phyloP scores from a whole-genome alignment of 2,329 filamentous ascomycete species.

The Simplicillium sp. region DNA sequence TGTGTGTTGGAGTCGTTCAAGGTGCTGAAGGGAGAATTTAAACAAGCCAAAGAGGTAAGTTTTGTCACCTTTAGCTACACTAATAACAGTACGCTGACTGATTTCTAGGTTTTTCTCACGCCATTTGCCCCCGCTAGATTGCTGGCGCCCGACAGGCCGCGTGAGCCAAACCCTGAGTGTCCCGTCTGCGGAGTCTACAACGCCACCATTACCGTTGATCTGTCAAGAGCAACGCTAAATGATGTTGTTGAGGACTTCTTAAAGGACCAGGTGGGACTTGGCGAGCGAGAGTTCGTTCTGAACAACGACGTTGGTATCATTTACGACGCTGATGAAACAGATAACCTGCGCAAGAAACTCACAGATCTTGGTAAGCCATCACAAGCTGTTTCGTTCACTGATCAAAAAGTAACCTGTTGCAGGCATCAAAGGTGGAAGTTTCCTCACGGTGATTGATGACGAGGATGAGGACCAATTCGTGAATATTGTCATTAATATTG shows the following conservation, averaged over 20 bases:
- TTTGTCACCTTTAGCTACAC: slow-evolving; percentile 4
- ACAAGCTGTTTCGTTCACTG: not conserved
- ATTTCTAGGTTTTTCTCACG: slow-evolving; percentile 63
- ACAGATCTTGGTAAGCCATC: slow-evolving; percentile 54
- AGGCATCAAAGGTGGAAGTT: slow-evolving; percentile 63
- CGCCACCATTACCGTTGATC: slow-evolving; percentile 57
- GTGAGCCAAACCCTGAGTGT: slow-evolving; percentile 69
- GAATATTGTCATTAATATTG: slow-evolving; percentile 66
- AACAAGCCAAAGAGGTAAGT: slow-evolving; percentile 66
- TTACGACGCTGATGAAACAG: slow-evolving; percentile 82
- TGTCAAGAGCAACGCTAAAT: slow-evolving; percentile 62
- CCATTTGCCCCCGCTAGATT: slow-evolving; percentile 50
- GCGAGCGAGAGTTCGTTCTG: slow-evolving; percentile 68
- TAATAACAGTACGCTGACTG: not conserved
- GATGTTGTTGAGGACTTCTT: slow-evolving; percentile 73
- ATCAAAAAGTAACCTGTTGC: slow-evolving; percentile 12
- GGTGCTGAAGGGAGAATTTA: slow-evolving; percentile 64
- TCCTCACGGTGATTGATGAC: slow-evolving; percentile 78
- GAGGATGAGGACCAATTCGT: slow-evolving; percentile 66
- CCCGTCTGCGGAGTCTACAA: slow-evolving; percentile 73
- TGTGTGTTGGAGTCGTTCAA: slow-evolving; percentile 93
- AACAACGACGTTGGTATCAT: slow-evolving; percentile 67
- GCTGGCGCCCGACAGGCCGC: slow-evolving; percentile 45
- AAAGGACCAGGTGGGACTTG: slow-evolving; percentile 61
- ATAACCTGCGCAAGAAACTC: slow-evolving; percentile 75